Percentiles rank a stretch among this genome's conserved stretches.
These are phyloP conservation scores for Plasmodium yoelii DNA, from an alignment of 169 alveolate species.

Conservation along the genomic window DNA sequence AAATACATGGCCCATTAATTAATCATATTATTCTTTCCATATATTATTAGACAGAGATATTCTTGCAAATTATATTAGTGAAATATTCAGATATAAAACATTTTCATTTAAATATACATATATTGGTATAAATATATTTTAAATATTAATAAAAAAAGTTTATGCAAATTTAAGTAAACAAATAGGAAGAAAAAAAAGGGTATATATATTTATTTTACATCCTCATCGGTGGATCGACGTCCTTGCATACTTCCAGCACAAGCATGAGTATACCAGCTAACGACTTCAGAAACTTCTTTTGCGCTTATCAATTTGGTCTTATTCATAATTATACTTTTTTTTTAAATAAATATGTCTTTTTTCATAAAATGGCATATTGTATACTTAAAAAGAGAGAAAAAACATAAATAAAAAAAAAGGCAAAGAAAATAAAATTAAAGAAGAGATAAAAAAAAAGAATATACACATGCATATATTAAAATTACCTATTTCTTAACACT, in stretches of 20 bases:
- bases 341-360: neutral
- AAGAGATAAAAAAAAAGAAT: neutral
- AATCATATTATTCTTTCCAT: too few species aligned
- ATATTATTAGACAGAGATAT: too few species aligned
- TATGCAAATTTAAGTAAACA: too few species aligned
- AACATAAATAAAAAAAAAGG: neutral
- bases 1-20: too few species aligned
- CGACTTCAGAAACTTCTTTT: constrained; percentile 71
- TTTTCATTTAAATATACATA: too few species aligned
- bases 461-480: neutral
- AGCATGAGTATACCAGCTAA: constrained; percentile 72
- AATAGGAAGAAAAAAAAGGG: too few species aligned
- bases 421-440: neutral
- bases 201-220: constrained; percentile 18
- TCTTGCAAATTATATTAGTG: too few species aligned
- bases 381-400: neutral
- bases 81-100: too few species aligned
- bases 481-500: too few species aligned
- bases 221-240: constrained; percentile 61
- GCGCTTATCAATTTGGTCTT: constrained; percentile 52
- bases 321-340: constrained; percentile 34
- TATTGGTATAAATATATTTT: too few species aligned
- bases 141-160: too few species aligned
- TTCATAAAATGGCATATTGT: neutral
- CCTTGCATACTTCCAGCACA: constrained; percentile 77